Percentiles rank a stretch among this genome's conserved stretches.
These are phyloP conservation scores for Tuctoria greenei DNA, from an alignment of 176 grass and related monocot genomes.

Conservation along the genomic window DNA sequence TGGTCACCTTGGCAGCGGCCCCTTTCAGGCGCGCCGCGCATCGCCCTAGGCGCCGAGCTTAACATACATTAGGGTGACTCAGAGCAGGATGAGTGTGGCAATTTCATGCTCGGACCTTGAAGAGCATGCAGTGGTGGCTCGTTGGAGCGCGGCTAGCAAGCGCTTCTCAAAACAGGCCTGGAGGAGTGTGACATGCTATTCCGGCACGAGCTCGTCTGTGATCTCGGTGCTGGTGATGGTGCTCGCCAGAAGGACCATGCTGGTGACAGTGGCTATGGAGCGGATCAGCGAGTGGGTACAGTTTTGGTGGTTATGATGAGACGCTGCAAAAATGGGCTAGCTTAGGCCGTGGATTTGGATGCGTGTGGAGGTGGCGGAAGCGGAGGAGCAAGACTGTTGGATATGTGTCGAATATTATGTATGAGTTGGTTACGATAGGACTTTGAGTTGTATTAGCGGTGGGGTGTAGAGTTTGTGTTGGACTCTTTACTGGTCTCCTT, in stretches of 20 bases:
- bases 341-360: not conserved
- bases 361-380: not conserved
- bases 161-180: slow-evolving; percentile 41
- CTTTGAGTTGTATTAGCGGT: too few relatives aligned
- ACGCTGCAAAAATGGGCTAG: not conserved
- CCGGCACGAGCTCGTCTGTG: slow-evolving; percentile 6
- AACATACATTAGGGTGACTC: slow-evolving; percentile 52
- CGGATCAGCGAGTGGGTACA: not conserved
- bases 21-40: slow-evolving; percentile 48
- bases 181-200: slow-evolving; percentile 38
- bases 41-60: slow-evolving; percentile 61
- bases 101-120: slow-evolving; percentile 11
- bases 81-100: slow-evolving; percentile 22
- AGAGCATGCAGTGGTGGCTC: slow-evolving; percentile 47
- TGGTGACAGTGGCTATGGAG: not conserved
- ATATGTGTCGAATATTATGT: too few relatives aligned
- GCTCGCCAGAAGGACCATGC: too few relatives aligned
- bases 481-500: too few relatives aligned
- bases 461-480: too few relatives aligned
- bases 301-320: not conserved
- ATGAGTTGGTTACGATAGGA: too few relatives aligned
- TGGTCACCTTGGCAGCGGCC: not conserved
- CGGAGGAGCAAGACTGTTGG: not conserved
- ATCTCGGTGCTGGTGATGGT: not conserved
- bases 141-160: slow-evolving; percentile 50